Conservation (phyloP, 129 eudicot genomes). For the Rutidosis leptorrhynchoides region DNA sequence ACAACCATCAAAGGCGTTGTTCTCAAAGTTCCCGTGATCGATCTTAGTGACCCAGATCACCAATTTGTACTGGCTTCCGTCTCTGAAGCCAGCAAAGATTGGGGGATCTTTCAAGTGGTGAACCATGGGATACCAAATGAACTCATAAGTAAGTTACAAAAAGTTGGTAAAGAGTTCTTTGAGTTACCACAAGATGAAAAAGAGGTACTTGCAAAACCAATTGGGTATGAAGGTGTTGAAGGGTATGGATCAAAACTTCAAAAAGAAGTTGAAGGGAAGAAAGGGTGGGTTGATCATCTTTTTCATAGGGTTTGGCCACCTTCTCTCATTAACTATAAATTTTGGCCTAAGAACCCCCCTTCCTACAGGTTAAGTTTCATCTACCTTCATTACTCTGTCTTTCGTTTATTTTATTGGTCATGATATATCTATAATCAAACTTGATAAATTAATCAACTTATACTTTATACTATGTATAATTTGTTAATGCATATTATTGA, state of each 20-base stretch:
- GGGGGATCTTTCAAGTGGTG: slow-evolving; percentile 62
- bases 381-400: background rate
- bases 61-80: slow-evolving; percentile 13
- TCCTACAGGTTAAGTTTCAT: slow-evolving; percentile 47
- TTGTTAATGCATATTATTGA: too few relatives aligned
- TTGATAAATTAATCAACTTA: too few relatives aligned
- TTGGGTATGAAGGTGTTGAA: slow-evolving; percentile 46
- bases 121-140: slow-evolving; percentile 69
- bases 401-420: background rate
- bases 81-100: slow-evolving; percentile 33
- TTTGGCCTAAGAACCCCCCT: slow-evolving; percentile 88
- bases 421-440: too few relatives aligned
- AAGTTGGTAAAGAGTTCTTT: slow-evolving; percentile 59
- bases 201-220: slow-evolving; percentile 49
- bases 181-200: slow-evolving; percentile 74
- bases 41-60: slow-evolving; percentile 25
- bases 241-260: slow-evolving; percentile 80
- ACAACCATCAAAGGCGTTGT: slow-evolving; percentile 39
- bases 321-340: slow-evolving; percentile 46
- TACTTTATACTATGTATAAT: too few relatives aligned
- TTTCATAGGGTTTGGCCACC: slow-evolving; percentile 85
- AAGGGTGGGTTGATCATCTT: slow-evolving; percentile 90
- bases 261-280: slow-evolving; percentile 58
- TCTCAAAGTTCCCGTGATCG: slow-evolving; percentile 47
- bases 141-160: slow-evolving; percentile 42